Evolutionary conservation across 2,329 filamentous ascomycete genomes (phyloP).

Genomic region (Diplodia mutila): DNA sequence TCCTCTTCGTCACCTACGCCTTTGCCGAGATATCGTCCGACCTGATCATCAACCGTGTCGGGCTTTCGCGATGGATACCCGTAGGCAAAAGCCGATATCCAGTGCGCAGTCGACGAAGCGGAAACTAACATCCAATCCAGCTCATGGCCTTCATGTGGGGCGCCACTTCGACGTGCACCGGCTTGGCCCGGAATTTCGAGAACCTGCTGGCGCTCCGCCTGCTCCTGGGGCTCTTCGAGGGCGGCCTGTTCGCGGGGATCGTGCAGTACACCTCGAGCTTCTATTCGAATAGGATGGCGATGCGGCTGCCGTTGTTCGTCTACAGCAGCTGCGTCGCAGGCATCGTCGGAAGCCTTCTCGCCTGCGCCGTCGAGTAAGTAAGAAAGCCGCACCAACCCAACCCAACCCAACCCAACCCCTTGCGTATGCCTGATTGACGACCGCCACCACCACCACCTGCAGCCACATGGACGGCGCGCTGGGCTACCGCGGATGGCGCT

Average conservation of each 20-base stretch:
- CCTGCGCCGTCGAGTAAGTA: conserved; percentile 56
- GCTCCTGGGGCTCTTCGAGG: conserved; percentile 70
- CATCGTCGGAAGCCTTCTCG: conserved; percentile 72
- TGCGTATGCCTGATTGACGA: too few species aligned
- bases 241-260: conserved; percentile 71
- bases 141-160: conserved; percentile 65
- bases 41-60: conserved; percentile 51
- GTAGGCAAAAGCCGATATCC: neutral
- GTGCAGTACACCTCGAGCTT: conserved; percentile 74
- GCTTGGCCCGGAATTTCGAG: conserved; percentile 67
- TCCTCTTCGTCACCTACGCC: conserved; percentile 53
- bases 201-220: conserved; percentile 70
- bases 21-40: conserved; percentile 52
- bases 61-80: conserved; percentile 56
- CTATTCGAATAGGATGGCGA: conserved; percentile 71
- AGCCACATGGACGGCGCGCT: conserved; percentile 70
- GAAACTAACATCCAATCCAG: neutral
- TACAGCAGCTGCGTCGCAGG: conserved; percentile 72
- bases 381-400: neutral
- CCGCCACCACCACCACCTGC: conserved; percentile 56
- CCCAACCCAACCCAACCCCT: neutral
- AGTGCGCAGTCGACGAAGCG: neutral
- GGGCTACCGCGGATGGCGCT: conserved; percentile 71
- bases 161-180: conserved; percentile 70
- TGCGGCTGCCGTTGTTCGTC: conserved; percentile 75